Conservation (phyloP, 257 asterid genomes). For the Knoxia roxburghii region DNA sequence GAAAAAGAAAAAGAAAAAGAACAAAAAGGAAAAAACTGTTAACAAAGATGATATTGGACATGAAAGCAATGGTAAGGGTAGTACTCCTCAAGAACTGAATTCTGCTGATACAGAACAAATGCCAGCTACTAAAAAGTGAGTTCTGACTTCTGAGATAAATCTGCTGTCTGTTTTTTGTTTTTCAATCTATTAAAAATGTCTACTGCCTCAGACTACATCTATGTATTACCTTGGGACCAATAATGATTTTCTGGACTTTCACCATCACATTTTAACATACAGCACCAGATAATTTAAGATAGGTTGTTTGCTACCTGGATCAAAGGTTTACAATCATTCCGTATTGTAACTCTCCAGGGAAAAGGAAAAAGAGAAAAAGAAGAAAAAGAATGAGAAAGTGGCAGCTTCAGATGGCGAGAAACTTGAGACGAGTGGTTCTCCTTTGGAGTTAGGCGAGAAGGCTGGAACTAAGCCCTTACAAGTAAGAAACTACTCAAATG, state of each 20-base stretch:
- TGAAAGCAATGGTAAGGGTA: constrained; percentile 23
- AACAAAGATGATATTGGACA: constrained; percentile 32
- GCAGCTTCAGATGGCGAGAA: constrained; percentile 30
- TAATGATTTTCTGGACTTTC: too few species aligned
- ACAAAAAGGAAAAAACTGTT: constrained; percentile 49
- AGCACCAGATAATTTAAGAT: neutral
- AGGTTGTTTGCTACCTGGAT: neutral
- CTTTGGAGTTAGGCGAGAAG: constrained; percentile 37
- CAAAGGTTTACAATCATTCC: neutral
- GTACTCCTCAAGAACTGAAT: constrained; percentile 7
- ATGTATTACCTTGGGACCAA: neutral
- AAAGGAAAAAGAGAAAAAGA: constrained; percentile 49
- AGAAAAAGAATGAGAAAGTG: constrained; percentile 39
- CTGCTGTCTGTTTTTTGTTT: neutral
- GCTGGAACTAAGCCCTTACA: constrained; percentile 44
- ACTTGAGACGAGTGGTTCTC: constrained; percentile 27
- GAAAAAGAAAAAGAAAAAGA: constrained; percentile 53
- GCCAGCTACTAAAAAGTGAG: constrained; percentile 53
- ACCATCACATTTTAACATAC: neutral
- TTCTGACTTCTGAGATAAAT: constrained; percentile 36
- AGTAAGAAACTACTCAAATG: constrained; percentile 76
- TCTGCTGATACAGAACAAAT: constrained; percentile 23
- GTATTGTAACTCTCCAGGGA: constrained; percentile 16
- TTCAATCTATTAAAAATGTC: neutral
- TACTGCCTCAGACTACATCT: neutral